These are phyloP conservation scores for Arabidopsis suecica DNA, from an alignment of 345 rosid species.

Conservation along the genomic window DNA sequence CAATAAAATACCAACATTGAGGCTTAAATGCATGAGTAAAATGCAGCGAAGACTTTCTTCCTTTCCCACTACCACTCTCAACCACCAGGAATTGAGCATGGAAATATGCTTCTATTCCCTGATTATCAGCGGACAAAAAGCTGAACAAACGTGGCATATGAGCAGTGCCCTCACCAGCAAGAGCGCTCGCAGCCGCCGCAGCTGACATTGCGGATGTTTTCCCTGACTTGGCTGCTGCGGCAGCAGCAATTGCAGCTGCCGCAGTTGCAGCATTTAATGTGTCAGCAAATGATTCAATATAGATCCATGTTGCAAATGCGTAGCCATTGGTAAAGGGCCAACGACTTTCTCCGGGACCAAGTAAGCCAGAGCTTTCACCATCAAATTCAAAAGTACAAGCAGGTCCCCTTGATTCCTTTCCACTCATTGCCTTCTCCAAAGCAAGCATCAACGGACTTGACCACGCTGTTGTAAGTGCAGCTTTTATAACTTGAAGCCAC, in stretches of 20 bases:
- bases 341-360: slow-evolving; percentile 98
- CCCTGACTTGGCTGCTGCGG: slow-evolving; percentile 97
- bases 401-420: slow-evolving; percentile 97
- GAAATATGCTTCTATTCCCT: slow-evolving; percentile 96
- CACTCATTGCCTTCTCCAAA: slow-evolving; percentile 87
- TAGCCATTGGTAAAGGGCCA: slow-evolving; percentile 98
- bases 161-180: slow-evolving; percentile 98
- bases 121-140: slow-evolving; percentile 96
- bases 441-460: slow-evolving; percentile 75
- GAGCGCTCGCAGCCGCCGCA: slow-evolving; percentile 99
- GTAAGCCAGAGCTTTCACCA: slow-evolving; percentile 99
- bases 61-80: slow-evolving; percentile 94
- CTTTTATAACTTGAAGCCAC: slow-evolving; percentile 79
- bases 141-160: slow-evolving; percentile 99
- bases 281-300: slow-evolving; percentile 98
- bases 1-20: slow-evolving; percentile 98
- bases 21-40: slow-evolving; percentile 99
- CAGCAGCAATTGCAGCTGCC: slow-evolving; percentile 98
- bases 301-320: slow-evolving; percentile 97
- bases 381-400: slow-evolving; percentile 93
- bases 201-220: slow-evolving; percentile 99
- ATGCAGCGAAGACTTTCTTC: slow-evolving; percentile 93
- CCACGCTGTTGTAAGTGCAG: slow-evolving; percentile 68
- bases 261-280: slow-evolving; percentile 97
- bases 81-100: slow-evolving; percentile 99